phyloP scores from a whole-genome alignment of 305 asterid genomes.

The Ajuga reptans region DNA sequence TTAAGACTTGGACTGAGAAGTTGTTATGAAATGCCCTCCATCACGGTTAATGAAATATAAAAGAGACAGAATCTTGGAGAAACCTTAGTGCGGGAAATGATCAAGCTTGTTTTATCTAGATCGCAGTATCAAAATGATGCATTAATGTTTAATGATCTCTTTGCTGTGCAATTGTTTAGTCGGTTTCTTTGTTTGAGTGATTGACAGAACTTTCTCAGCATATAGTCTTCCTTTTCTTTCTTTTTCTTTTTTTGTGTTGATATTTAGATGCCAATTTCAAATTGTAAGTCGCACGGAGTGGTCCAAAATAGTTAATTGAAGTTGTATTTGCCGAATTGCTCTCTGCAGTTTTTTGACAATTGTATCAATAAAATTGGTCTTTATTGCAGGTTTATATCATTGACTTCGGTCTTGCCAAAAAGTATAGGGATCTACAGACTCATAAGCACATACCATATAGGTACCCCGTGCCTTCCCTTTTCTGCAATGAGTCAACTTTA shows the following conservation, averaged over 20 bases:
- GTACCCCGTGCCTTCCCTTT: constrained; percentile 29
- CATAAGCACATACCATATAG: constrained; percentile 63
- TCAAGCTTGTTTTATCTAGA: not conserved
- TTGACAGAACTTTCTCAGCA: not conserved
- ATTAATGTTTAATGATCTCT: not conserved
- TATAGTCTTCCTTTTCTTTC: not conserved
- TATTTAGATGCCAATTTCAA: no score
- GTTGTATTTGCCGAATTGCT: not conserved
- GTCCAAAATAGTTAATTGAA: not conserved
- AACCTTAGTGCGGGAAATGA: not conserved
- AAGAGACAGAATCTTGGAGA: not conserved
- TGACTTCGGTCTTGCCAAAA: constrained; percentile 61
- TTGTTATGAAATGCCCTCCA: not conserved
- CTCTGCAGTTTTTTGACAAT: not conserved
- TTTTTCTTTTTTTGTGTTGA: no score
- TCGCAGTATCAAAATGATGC: not conserved
- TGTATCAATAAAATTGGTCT: constrained; percentile 17
- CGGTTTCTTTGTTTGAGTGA: not conserved
- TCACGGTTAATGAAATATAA: not conserved
- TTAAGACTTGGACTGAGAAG: not conserved
- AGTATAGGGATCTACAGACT: constrained; percentile 58
- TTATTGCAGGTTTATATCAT: constrained; percentile 46
- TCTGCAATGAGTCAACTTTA: not conserved
- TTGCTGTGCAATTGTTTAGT: not conserved
- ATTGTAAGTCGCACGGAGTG: not conserved